phyloP scores from a whole-genome alignment of 2,329 filamentous ascomycete genomes.

The Trichoderma endophyticum region DNA sequence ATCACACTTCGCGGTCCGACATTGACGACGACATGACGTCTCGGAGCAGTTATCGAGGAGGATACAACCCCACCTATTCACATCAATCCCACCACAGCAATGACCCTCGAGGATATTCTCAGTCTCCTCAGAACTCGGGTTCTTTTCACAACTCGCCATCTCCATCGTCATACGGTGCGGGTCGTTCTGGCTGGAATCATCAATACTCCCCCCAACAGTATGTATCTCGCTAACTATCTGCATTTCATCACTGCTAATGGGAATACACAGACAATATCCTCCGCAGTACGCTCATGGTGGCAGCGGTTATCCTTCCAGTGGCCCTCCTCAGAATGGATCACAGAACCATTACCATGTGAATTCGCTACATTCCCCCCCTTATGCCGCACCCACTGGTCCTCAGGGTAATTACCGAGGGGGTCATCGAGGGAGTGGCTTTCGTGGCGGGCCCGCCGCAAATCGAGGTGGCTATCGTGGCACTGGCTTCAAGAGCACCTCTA shows the following conservation, averaged over 20 bases:
- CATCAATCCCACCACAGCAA: slow-evolving; percentile 37
- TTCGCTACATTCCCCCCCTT: slow-evolving; percentile 47
- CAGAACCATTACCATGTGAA: slow-evolving; percentile 51
- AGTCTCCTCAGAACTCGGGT: slow-evolving; percentile 42
- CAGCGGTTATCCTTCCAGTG: slow-evolving; percentile 48
- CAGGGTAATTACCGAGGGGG: slow-evolving; percentile 44
- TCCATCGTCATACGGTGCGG: slow-evolving; percentile 41
- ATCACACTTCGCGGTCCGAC: slow-evolving; percentile 47
- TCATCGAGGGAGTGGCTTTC: slow-evolving; percentile 55
- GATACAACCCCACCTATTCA: slow-evolving; percentile 39
- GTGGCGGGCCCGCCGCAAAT: slow-evolving; percentile 55
- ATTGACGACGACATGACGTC: slow-evolving; percentile 50
- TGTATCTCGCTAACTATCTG: slow-evolving; percentile 24
- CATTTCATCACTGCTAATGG: slow-evolving; percentile 13
- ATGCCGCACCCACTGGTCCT: slow-evolving; percentile 54
- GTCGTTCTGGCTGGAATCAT: slow-evolving; percentile 39
- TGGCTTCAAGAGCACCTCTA: slow-evolving; percentile 67
- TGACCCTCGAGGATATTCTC: slow-evolving; percentile 38
- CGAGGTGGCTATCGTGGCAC: slow-evolving; percentile 54
- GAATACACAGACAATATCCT: slow-evolving; percentile 53
- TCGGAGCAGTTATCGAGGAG: slow-evolving; percentile 42
- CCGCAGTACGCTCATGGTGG: slow-evolving; percentile 55
- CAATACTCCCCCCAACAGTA: slow-evolving; percentile 43
- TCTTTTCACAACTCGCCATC: slow-evolving; percentile 46
- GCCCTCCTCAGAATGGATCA: slow-evolving; percentile 32